Percentiles rank a stretch among this genome's conserved stretches.
phyloP scores from a whole-genome alignment of 768 basidiomycete genomes.

The Mycena haematopus region DNA sequence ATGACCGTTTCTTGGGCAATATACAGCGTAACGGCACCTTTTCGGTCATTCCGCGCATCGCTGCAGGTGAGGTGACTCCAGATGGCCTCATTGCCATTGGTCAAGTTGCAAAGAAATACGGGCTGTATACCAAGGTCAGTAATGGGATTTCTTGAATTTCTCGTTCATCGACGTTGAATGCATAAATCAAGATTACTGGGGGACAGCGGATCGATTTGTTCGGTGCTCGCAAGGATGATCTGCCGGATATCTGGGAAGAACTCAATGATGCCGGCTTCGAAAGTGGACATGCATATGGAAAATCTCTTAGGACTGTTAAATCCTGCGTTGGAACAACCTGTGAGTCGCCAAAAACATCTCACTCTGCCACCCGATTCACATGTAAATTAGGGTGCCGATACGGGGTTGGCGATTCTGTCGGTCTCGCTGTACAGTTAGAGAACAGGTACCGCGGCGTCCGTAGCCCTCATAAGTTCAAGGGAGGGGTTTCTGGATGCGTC shows the following conservation, averaged over 20 bases:
- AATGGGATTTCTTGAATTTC: neutral
- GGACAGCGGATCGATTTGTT: constrained; percentile 75
- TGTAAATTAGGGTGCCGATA: constrained; percentile 59
- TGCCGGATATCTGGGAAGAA: constrained; percentile 53
- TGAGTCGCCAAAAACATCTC: neutral
- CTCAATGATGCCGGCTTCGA: constrained; percentile 72
- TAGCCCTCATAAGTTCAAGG: constrained; percentile 78
- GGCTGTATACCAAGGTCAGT: constrained; percentile 62
- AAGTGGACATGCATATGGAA: constrained; percentile 79
- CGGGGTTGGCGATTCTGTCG: constrained; percentile 78
- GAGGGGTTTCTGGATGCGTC: constrained; percentile 76
- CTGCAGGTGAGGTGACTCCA: constrained; percentile 75
- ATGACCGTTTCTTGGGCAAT: constrained; percentile 73
- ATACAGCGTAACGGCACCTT: constrained; percentile 77
- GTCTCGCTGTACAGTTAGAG: constrained; percentile 74
- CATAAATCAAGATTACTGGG: constrained; percentile 38
- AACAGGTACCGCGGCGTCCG: constrained; percentile 75
- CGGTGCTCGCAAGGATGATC: constrained; percentile 42
- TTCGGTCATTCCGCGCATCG: constrained; percentile 73
- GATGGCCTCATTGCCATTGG: constrained; percentile 71
- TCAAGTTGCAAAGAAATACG: constrained; percentile 69
- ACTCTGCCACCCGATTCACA: neutral
- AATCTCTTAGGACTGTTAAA: constrained; percentile 75
- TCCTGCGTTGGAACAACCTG: constrained; percentile 76
- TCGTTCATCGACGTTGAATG: neutral